phyloP scores from a whole-genome alignment of 306 rosid genomes.

The Dalbergia cultrata region DNA sequence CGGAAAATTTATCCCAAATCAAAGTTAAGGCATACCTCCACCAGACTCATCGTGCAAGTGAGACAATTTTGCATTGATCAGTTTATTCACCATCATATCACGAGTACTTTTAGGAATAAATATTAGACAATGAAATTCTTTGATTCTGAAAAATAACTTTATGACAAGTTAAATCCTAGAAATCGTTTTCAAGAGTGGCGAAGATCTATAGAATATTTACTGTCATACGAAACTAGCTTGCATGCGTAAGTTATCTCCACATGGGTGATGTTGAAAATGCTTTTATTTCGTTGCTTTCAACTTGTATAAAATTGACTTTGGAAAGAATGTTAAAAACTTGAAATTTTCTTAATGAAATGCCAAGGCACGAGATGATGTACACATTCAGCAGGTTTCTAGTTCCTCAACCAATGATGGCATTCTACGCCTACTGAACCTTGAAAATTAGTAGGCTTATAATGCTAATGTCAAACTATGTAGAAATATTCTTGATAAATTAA shows the following conservation, averaged over 20 bases:
- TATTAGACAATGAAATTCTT: constrained; percentile 23
- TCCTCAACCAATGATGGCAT: constrained; percentile 25
- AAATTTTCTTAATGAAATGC: not conserved
- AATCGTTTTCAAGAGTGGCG: constrained; percentile 41
- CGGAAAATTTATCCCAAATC: too few relatives aligned
- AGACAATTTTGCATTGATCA: too few relatives aligned
- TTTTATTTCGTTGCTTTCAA: constrained; percentile 25
- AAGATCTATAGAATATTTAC: constrained; percentile 43
- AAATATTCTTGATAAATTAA: not conserved
- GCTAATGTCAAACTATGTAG: not conserved
- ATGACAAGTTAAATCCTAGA: constrained; percentile 45
- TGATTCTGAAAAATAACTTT: constrained; percentile 14
- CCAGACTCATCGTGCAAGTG: too few relatives aligned
- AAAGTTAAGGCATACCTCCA: too few relatives aligned
- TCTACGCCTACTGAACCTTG: not conserved
- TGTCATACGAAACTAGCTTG: constrained; percentile 42
- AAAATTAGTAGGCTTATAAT: not conserved
- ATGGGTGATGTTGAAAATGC: constrained; percentile 42
- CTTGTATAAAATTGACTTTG: constrained; percentile 50
- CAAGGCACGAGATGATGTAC: not conserved
- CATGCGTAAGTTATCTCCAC: constrained; percentile 49
- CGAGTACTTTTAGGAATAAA: not conserved
- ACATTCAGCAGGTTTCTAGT: constrained; percentile 9
- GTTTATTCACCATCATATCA: too few relatives aligned
- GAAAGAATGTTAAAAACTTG: not conserved